Conservation (phyloP, 225 moss, liverwort and hornwort genomes). For the Pseudisothecium myosuroides region DNA sequence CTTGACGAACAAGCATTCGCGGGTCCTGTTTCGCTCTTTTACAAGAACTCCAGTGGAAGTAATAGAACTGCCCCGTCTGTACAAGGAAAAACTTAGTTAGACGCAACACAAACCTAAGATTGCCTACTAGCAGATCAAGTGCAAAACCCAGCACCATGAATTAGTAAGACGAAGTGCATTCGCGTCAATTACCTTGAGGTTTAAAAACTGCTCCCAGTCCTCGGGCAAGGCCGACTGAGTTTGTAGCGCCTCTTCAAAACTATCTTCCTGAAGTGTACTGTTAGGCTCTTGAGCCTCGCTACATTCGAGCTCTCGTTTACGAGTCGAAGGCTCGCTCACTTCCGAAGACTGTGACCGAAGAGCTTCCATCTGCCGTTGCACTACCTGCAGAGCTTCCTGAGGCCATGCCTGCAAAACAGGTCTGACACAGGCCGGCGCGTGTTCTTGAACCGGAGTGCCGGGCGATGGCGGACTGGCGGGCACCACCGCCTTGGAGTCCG, state of each 20-base stretch:
- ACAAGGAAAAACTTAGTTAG: neutral
- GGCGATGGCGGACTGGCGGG: conserved; percentile 32
- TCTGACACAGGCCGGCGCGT: conserved; percentile 19
- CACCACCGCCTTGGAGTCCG: neutral
- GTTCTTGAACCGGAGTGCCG: conserved; percentile 18
- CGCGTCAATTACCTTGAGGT: conserved; percentile 25
- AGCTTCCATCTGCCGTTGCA: conserved; percentile 37
- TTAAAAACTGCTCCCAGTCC: conserved; percentile 48
- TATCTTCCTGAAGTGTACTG: neutral
- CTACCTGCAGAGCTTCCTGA: conserved; percentile 38
- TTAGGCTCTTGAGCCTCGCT: neutral
- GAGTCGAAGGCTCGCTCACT: neutral
- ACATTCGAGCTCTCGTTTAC: conserved; percentile 20
- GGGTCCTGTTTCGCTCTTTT: conserved; percentile 45
- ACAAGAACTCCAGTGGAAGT: conserved; percentile 46
- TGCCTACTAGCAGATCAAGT: neutral
- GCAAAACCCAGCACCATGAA: neutral
- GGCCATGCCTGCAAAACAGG: conserved; percentile 38
- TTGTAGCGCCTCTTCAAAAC: conserved; percentile 31
- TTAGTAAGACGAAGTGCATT: neutral
- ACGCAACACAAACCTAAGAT: neutral
- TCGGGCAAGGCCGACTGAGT: conserved; percentile 37
- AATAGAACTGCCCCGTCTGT: conserved; percentile 53
- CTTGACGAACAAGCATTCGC: conserved; percentile 27
- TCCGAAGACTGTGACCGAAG: conserved; percentile 29